phyloP scores from a whole-genome alignment of 768 basidiomycete genomes.

The Cubamyces lactineus region DNA sequence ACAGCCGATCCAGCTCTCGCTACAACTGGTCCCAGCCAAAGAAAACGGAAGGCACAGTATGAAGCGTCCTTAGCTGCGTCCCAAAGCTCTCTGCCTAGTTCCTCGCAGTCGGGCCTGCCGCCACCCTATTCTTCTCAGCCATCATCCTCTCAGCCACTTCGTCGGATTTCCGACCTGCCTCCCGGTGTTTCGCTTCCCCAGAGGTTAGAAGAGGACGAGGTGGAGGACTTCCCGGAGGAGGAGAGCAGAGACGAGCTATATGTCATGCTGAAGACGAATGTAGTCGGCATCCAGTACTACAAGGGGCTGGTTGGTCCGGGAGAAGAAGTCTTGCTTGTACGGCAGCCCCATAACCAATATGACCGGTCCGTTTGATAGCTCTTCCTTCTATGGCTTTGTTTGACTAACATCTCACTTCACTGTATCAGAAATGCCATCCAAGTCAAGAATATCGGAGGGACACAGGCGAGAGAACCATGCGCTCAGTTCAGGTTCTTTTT shows the following conservation, averaged over 20 bases:
- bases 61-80: conserved; percentile 27
- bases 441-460: conserved; percentile 74
- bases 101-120: conserved; percentile 24
- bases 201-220: conserved; percentile 41
- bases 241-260: conserved; percentile 71
- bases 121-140: conserved; percentile 17
- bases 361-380: conserved; percentile 53
- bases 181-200: conserved; percentile 22
- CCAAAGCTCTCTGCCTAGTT: conserved; percentile 22
- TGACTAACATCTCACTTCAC: neutral
- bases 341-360: conserved; percentile 69
- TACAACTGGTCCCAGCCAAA: conserved; percentile 36
- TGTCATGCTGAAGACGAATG: conserved; percentile 55
- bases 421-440: conserved; percentile 70
- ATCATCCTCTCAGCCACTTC: conserved; percentile 22
- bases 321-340: conserved; percentile 70
- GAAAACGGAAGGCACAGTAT: conserved; percentile 48
- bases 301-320: conserved; percentile 77
- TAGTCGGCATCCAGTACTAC: conserved; percentile 89
- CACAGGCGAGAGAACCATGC: conserved; percentile 14
- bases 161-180: conserved; percentile 23
- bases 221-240: conserved; percentile 45
- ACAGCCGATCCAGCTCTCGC: conserved; percentile 15
- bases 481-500: neutral
- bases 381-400: no score